Conservation (phyloP, 495 filamentous ascomycete genomes). For the Astrothelium macrocarpum region DNA sequence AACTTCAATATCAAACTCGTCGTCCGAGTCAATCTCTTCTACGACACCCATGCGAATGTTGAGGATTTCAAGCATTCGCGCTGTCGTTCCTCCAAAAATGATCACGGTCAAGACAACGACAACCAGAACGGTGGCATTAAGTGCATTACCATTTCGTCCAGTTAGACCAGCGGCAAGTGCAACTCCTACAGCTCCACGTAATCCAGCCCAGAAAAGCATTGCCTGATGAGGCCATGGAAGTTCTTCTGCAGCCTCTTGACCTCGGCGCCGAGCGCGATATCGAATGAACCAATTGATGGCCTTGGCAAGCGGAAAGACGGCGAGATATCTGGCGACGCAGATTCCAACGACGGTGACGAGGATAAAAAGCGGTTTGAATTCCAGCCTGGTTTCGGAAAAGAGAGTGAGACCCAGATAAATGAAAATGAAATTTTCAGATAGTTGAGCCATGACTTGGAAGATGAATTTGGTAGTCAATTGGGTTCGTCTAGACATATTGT, state of each 20-base stretch:
- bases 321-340: conserved; percentile 80
- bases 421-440: conserved; percentile 99
- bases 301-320: conserved; percentile 85
- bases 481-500: conserved; percentile 97
- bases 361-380: conserved; percentile 93
- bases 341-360: conserved; percentile 85
- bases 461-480: conserved; percentile 97
- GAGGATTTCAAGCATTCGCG: conserved; percentile 96
- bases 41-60: conserved; percentile 91
- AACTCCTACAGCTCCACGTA: conserved; percentile 92
- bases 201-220: conserved; percentile 97
- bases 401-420: conserved; percentile 93
- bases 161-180: conserved; percentile 83
- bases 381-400: conserved; percentile 78
- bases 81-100: conserved; percentile 95
- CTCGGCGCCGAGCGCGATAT: conserved; percentile 72
- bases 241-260: conserved; percentile 75
- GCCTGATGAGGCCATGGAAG: conserved; percentile 87
- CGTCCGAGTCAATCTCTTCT: conserved; percentile 92
- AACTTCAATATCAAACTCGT: conserved; percentile 96
- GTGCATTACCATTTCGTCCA: conserved; percentile 63
- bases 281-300: conserved; percentile 90
- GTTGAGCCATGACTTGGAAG: conserved; percentile 86
- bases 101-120: conserved; percentile 97
- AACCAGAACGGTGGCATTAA: conserved; percentile 87